phyloP scores from a whole-genome alignment of 345 rosid species.

The Populus nigra region DNA sequence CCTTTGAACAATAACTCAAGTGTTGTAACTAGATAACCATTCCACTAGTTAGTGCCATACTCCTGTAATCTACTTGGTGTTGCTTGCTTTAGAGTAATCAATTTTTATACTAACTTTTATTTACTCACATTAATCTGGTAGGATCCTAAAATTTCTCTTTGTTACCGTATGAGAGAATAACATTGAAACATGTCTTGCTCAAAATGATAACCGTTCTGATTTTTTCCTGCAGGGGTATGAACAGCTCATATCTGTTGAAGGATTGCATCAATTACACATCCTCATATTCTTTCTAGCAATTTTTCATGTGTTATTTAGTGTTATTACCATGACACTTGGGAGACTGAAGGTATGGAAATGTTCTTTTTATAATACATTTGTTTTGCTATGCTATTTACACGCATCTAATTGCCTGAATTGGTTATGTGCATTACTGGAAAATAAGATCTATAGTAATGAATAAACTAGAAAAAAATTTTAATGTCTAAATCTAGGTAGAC shows the following conservation, averaged over 20 bases:
- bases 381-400: background rate
- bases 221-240: slow-evolving; percentile 54
- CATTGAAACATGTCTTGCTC: slow-evolving; percentile 17
- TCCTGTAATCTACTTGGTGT: background rate
- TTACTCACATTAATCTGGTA: background rate
- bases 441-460: background rate
- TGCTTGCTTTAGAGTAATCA: background rate
- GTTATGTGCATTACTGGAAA: background rate
- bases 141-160: background rate
- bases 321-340: slow-evolving; percentile 82
- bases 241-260: slow-evolving; percentile 65
- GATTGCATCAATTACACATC: slow-evolving; percentile 81
- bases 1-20: background rate
- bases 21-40: background rate
- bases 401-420: background rate
- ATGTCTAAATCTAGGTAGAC: background rate
- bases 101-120: background rate
- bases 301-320: slow-evolving; percentile 74
- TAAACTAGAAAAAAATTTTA: background rate
- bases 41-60: background rate
- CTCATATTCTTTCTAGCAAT: slow-evolving; percentile 92
- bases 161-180: background rate
- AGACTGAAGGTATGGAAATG: slow-evolving; percentile 66
- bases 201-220: slow-evolving; percentile 17
- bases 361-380: background rate